Evolutionary conservation across 2,329 filamentous ascomycete genomes (phyloP), one percentile per base, ranked within the genome.

Genomic region (Akanthomyces uredinophilus): DNA sequence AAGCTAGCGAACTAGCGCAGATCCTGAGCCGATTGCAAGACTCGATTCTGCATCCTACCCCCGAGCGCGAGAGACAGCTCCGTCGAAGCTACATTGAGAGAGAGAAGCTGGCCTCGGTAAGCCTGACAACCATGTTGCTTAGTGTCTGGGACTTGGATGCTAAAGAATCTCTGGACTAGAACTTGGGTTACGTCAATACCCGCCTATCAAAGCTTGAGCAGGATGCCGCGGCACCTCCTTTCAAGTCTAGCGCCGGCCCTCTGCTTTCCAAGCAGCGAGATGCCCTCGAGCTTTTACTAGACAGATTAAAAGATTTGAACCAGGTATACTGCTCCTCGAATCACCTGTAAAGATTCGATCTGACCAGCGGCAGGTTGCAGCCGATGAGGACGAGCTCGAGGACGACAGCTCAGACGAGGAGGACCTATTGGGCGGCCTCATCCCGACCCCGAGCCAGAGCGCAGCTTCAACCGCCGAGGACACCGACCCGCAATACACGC

Each of bases 121-220:
- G 81, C 11, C 41, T 13, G 7, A 20, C 4, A 22, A 10, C 2
- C 18, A 3, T 14, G 11, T 27, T 24, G 11, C 20, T 13, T 3
- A 5, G 27, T 4, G 18, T n/a, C 2, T 4, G 2, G 18, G 13
- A 44, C 65, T 85, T 83, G 68, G 79, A 81, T 35, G 76, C 76
- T 66, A 79, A 81, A 66, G 83, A 86, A 77, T 8, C 22, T 5
- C 24, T 3, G n/a, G 6, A 32, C 10, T 29, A 61, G 85, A 93
- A 92, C 69, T 78, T 94, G 64, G 84, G 89, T 66, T 85, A 90
- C 71, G 90, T 90, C 22, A 85, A 87, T 46, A 82, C 81, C 0
- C 81, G 90, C 35, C 83, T 93, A 61, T 82, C 88, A 22, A 86
- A 82, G 63, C 81, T 92, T 47, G 90, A 92, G 71, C 88, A 91